A percentile compares a stretch with the other conserved stretches of the same genome.
Conservation (phyloP, 352 stramenopile species). For the Globisporangium mamillatum region DNA sequence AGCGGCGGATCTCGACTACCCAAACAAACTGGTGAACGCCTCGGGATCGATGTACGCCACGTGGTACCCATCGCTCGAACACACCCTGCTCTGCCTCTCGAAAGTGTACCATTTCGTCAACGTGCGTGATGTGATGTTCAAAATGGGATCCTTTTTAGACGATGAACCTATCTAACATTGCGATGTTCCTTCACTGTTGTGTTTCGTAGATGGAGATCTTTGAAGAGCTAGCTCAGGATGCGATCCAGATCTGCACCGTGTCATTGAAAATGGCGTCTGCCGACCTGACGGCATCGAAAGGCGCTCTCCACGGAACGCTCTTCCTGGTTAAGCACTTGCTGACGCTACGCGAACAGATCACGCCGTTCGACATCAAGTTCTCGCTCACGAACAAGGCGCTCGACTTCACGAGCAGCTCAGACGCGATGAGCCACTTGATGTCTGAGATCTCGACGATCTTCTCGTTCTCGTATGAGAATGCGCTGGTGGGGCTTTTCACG, state of each 20-base stretch:
- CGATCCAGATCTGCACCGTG: slow-evolving; percentile 74
- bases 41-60: slow-evolving; percentile 62
- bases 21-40: slow-evolving; percentile 50
- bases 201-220: slow-evolving; percentile 75
- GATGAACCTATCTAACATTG: neutral
- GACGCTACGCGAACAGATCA: slow-evolving; percentile 82
- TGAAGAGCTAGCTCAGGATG: slow-evolving; percentile 79
- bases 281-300: slow-evolving; percentile 52
- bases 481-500: slow-evolving; percentile 58
- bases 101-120: slow-evolving; percentile 86
- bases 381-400: slow-evolving; percentile 65
- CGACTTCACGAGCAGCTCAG: slow-evolving; percentile 71
- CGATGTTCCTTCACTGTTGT: neutral
- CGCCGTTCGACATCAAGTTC: slow-evolving; percentile 83
- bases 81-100: slow-evolving; percentile 82
- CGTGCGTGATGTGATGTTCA: slow-evolving; percentile 24
- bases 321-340: slow-evolving; percentile 85
- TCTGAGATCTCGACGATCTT: slow-evolving; percentile 66
- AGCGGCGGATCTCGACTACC: slow-evolving; percentile 62
- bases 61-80: slow-evolving; percentile 82
- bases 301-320: slow-evolving; percentile 56
- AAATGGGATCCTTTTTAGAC: neutral
- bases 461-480: slow-evolving; percentile 55
- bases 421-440: slow-evolving; percentile 72
- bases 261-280: slow-evolving; percentile 76